Evolutionary conservation across 352 stramenopile genomes (phyloP), one percentile per base, ranked within the genome.

Genomic region (Globisporangium splendens): DNA sequence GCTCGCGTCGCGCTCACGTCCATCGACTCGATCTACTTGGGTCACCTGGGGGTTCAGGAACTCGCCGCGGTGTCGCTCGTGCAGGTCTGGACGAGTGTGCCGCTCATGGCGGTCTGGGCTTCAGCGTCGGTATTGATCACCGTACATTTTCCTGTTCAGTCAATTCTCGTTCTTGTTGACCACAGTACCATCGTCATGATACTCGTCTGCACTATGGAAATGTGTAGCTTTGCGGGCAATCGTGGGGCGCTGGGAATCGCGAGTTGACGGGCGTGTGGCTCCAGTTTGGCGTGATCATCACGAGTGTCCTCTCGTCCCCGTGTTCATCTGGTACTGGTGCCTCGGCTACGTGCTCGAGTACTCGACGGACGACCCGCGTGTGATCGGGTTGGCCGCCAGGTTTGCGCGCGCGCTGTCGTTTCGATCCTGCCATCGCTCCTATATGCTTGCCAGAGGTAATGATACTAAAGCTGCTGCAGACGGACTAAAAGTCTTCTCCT

Each of bases 11-110:
- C 71, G 22, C 73, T 91, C 47, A 77, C 75, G 7, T 77, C 85
- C 17, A 90, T 92, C 49, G 80, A 93, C 67, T 74, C 78, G 15
- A 66, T 88, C 15, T 93, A 93, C 59, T 62, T 94, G 10, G 86
- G 86, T 3, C 83, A 94, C 56, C 59, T 93, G n/a, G 86, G 86
- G 13, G 67, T 87, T 15, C 70, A 83, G 35, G 68, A 89, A 50
- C 69, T 94, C 12, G 84, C 84, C 17, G 84, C 70, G 1, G 78
- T 76, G 1, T 90, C 86, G 12, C 66, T 94, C n/a, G 71, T 77
- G 6, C 73, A 85, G 44, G 65, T 91, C 6, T 91, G 82, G 82
- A 89, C 77, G 12, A 84, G 72, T 41, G 75, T 74, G 41, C 73
- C 71, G 22, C 70, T 89, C n/a, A 87, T 88, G 59, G 66, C 65